Base-by-base conservation (phyloP, 257 asterid species). In the Hygrophila difformis region DNA sequence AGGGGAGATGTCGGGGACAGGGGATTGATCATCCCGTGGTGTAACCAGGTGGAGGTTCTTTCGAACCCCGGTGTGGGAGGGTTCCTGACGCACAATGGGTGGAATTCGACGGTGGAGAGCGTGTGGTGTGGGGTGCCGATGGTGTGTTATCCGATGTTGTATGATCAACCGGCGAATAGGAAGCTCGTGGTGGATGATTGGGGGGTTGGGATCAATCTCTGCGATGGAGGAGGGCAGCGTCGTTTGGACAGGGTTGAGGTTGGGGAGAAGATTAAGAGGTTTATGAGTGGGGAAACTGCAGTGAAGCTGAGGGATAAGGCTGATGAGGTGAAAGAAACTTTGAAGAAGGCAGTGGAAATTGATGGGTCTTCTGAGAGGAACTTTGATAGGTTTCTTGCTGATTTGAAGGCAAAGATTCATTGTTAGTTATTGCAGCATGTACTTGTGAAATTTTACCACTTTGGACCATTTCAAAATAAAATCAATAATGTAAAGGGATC, bases 101-200 rank as follows among this genome's bases (percentile, higher is more conserved):
- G 85, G 85, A 76, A 72, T 14, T 72, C 85, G 3, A 39, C 53
- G 4, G 4, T 72, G 24, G 81, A 76, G 29, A 76, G 81, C 51
- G 55, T 66, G 12, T 76, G 77, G 75, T 67, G 56, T 19, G 67
- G 70, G 2, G 62, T 57, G 6, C 81, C 76, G 4, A 62, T 76
- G 85, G 48, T 76, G 12, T 76, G 85, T 57, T 58, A 59, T 47
- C 78, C 78, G 1, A 8, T 73, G 0, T 31, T 8, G 3, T 45
- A 31, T 2, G 81, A 72, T 69, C 78, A 76, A 37, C 48, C 47
- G 5, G 60, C 56, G 3, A 73, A 69, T 17, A 31, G 73, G 26
- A 76, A 69, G 42, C 23, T 66, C 35, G 76, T 73, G 38, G 81
- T 66, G 17, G 73, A 76, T 33, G 78, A 72, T 33, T 76, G 73